Evolutionary conservation across 306 rosid genomes (phyloP).

Genomic region (Sicyos baderoa): DNA sequence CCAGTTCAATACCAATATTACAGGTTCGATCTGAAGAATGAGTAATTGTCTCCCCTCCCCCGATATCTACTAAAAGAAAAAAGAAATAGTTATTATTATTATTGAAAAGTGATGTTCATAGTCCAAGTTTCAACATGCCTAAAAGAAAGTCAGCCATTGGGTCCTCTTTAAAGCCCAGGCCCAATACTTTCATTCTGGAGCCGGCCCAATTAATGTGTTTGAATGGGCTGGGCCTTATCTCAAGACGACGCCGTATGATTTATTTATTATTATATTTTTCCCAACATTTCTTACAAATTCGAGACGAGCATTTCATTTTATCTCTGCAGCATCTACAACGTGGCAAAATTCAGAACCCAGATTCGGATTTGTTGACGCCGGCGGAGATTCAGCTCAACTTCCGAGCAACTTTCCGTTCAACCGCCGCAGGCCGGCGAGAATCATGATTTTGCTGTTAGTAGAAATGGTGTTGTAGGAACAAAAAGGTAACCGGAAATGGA

Average conservation of each 20-base stretch:
- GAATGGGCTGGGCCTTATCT: neutral
- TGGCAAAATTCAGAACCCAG: conserved; percentile 28
- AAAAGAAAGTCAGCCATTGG: neutral
- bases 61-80: too few relatives aligned
- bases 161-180: neutral
- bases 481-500: conserved; percentile 34
- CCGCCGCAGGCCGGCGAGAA: neutral
- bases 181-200: neutral
- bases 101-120: neutral
- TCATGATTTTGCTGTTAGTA: conserved; percentile 16
- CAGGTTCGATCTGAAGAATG: too few relatives aligned
- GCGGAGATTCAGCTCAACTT: neutral
- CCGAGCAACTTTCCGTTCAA: neutral
- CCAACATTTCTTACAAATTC: neutral
- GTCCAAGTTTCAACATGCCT: neutral
- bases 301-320: conserved; percentile 18
- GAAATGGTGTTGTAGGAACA: conserved; percentile 38
- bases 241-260: neutral
- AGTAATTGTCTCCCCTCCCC: too few relatives aligned
- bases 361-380: conserved; percentile 13
- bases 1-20: too few relatives aligned
- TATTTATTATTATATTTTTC: too few relatives aligned
- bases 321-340: conserved; percentile 36
- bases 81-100: too few relatives aligned
- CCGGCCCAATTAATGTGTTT: neutral